Evolutionary conservation across 164 flowering plant species (phyloP).

Genomic region (Chimonanthus praecox): DNA sequence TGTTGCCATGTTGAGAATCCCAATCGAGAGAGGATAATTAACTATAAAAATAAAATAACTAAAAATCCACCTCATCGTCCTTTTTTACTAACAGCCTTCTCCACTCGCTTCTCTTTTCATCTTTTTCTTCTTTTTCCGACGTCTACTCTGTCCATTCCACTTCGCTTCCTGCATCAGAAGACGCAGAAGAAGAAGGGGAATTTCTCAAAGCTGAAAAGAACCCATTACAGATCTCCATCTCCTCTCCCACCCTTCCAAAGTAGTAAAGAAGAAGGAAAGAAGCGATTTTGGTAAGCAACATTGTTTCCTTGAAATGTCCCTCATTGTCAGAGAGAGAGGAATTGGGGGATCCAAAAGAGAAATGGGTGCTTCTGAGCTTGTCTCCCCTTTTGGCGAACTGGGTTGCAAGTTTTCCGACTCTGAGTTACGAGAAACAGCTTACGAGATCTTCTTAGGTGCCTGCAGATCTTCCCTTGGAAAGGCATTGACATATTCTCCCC

Average conservation of each 20-base stretch:
- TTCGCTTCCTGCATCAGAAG: too few relatives aligned
- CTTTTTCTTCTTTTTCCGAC: too few relatives aligned
- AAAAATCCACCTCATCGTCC: too few relatives aligned
- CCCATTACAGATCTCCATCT: conserved; percentile 12
- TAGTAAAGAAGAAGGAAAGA: neutral
- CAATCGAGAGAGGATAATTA: too few relatives aligned
- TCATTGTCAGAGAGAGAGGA: conserved; percentile 57
- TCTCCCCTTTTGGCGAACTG: conserved; percentile 62
- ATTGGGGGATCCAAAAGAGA: conserved; percentile 58
- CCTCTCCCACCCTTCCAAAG: neutral
- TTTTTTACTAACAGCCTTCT: too few relatives aligned
- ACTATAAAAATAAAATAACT: too few relatives aligned
- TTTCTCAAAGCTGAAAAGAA: conserved; percentile 6
- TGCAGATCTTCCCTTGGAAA: conserved; percentile 73
- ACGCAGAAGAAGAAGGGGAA: neutral
- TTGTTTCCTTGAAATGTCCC: conserved; percentile 41
- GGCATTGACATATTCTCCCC: conserved; percentile 45
- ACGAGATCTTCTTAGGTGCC: conserved; percentile 73
- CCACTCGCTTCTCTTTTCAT: too few relatives aligned
- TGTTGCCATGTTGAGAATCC: too few relatives aligned
- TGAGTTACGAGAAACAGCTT: conserved; percentile 70
- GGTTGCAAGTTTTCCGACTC: conserved; percentile 41
- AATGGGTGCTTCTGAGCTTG: conserved; percentile 26
- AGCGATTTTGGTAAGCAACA: neutral
- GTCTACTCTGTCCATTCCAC: neutral